phyloP scores from a whole-genome alignment of 1,284 basidiomycete species.

The Austroboletus rostrupii region DNA sequence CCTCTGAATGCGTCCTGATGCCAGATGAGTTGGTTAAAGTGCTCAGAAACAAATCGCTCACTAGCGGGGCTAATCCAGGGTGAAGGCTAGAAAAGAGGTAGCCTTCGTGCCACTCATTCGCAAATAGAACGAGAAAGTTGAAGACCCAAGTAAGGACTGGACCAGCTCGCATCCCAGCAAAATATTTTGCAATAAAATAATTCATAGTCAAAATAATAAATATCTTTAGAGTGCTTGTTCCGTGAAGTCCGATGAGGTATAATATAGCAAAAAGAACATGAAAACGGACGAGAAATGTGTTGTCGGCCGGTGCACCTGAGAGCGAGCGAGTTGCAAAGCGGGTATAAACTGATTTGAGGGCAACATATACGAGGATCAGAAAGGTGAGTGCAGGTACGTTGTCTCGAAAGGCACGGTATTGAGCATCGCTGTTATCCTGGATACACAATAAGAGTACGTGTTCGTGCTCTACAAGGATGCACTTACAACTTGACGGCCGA shows the following conservation, averaged over 20 bases:
- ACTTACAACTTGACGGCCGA: conserved; percentile 64
- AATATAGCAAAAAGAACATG: conserved; percentile 62
- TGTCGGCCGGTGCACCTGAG: conserved; percentile 25
- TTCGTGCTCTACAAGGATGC: not conserved
- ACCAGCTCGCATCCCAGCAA: conserved; percentile 40
- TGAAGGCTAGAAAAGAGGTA: conserved; percentile 66
- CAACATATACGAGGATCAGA: conserved; percentile 47
- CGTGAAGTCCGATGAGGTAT: conserved; percentile 81
- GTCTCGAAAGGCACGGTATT: conserved; percentile 80
- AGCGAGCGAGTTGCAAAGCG: conserved; percentile 24
- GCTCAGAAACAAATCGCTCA: conserved; percentile 30
- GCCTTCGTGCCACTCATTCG: conserved; percentile 77
- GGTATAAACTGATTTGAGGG: conserved; percentile 45
- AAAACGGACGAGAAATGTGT: conserved; percentile 47
- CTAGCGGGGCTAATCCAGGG: conserved; percentile 50
- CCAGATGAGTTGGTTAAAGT: conserved; percentile 5
- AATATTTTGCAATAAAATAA: conserved; percentile 59
- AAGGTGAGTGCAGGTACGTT: conserved; percentile 62
- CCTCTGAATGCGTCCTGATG: conserved; percentile 67
- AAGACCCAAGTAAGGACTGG: conserved; percentile 69
- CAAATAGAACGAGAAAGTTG: conserved; percentile 73
- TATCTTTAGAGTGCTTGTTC: conserved; percentile 81
- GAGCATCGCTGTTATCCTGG: conserved; percentile 83
- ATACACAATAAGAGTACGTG: not conserved
- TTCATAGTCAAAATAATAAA: conserved; percentile 68